Base-by-base conservation (phyloP, 1,139 yeast species). In the Diutina catenulata region DNA sequence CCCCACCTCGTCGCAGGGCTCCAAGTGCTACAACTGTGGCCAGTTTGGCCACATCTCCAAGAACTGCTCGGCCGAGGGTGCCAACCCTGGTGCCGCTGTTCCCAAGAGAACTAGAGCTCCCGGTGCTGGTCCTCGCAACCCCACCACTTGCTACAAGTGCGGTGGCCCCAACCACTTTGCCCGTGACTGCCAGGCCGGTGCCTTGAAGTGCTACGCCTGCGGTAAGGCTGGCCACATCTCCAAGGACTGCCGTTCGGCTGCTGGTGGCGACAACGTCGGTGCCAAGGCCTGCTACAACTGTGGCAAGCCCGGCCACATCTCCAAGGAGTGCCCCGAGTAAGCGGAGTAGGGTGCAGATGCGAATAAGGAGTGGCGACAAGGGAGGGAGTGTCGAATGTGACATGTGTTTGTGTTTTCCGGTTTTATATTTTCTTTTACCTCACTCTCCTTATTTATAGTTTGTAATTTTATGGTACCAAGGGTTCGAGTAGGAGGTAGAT, bases 131-230 rank as follows among this genome's bases (percentile, higher is more conserved):
- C 26, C 26, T 10, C 20, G 35, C n/a, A 46, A 57, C 43, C 68
- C 69, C 46, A 73, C 83, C 45, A 76, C 87, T 42, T 84, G 94
- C 64, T 82, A 80, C 79, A 83, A 80, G 64, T 84, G 94, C 60
- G 94, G 94, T 53, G 94, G 93, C 47, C 88, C 93, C 56, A 83
- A 83, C 76, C 95, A 84, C 60, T 80, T 77, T 63, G 94, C 94
- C 45, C 80, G 86, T 64, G 94, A 83, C 60, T 84, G 95, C 62
- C 84, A 80, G 61, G 87, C 86, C 45, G 70, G 73, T 48, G 55
- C 51, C 42, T 75, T 79, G 57, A 83, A 82, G 62, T 87, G 96
- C 64, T 87, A 83, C 70, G 83, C 93, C 42, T 87, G 96, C 63
- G 95, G 95, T 50, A 79, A 80, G 61, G 68, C 74, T 47, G 95